Percentiles rank a stretch among this genome's conserved stretches.
These are phyloP conservation scores for Coemansia umbellata DNA, from an alignment of 192 early-diverging fungal genomes.

Conservation along the genomic window DNA sequence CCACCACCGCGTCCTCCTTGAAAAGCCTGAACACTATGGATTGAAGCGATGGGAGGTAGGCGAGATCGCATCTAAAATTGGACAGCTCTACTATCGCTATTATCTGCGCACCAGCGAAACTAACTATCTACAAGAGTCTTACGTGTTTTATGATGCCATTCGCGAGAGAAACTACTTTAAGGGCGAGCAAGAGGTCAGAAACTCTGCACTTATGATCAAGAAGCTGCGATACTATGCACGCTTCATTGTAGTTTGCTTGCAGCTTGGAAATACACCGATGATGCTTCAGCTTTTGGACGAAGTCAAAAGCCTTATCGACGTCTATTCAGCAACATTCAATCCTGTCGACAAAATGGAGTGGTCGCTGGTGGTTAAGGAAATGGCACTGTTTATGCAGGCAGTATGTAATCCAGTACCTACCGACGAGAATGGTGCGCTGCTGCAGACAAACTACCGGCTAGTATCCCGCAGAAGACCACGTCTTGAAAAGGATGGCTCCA, in stretches of 20 bases:
- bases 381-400: slow-evolving; percentile 81
- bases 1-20: slow-evolving; percentile 77
- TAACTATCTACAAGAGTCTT: slow-evolving; percentile 92
- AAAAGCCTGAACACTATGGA: slow-evolving; percentile 86
- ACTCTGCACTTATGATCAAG: slow-evolving; percentile 90
- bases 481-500: slow-evolving; percentile 20
- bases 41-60: slow-evolving; percentile 97
- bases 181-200: slow-evolving; percentile 89
- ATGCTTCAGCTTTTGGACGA: slow-evolving; percentile 83
- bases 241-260: slow-evolving; percentile 82
- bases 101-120: slow-evolving; percentile 93
- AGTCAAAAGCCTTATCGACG: slow-evolving; percentile 76
- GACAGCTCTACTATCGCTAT: slow-evolving; percentile 82
- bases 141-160: slow-evolving; percentile 95
- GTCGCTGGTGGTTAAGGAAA: slow-evolving; percentile 74
- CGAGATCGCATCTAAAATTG: slow-evolving; percentile 97
- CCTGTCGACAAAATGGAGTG: slow-evolving; percentile 90
- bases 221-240: slow-evolving; percentile 97
- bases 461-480: slow-evolving; percentile 11
- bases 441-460: slow-evolving; percentile 26
- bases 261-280: slow-evolving; percentile 69
- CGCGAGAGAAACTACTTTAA: slow-evolving; percentile 91
- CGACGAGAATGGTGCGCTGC: slow-evolving; percentile 17
- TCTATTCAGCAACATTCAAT: slow-evolving; percentile 82
- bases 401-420: slow-evolving; percentile 40